Evolutionary conservation across 2,329 filamentous ascomycete species (phyloP), one percentile per base, ranked within the genome.

Genomic region (Botrytis pseudocinerea): DNA sequence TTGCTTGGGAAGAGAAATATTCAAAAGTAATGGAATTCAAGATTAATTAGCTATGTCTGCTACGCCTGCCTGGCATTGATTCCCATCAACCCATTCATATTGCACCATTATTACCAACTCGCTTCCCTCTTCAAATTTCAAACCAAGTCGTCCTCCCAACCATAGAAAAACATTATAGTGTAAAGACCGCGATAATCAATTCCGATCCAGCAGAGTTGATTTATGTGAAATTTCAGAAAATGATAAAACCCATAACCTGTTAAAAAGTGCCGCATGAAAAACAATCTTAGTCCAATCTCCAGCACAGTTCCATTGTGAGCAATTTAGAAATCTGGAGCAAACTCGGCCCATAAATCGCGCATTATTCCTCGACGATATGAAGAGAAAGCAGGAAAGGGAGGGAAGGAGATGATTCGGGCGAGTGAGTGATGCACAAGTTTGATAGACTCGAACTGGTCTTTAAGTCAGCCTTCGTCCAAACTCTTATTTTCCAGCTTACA

Each of bases 141-240:
- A 4, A 57, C 4, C n/a, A 0, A 57, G 8, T 57, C 0, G 8
- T 57, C 4, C 6, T 1, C 7, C 14, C 18, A 32, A 28, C 6
- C 2, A 9, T 57, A 28, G 1, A 57, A 28, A 28, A 14, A 1
- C 32, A 0, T 9, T 2, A 28, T 28, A 0, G 32, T 57, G 16
- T 57, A 28, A 57, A 57, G 51, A 57, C n/a, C n/a, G n/a, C 28
- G n/a, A 57, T 32, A 18, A 57, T 0, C 51, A 18, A 57, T 18
- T 57, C n/a, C 16, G n/a, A 28, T 57, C 51, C 51, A 57, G 51
- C 51, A 57, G 51, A 57, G n/a, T 57, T 28, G 51, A 57, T 28
- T 18, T 9, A 14, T 54, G 16, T 6, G 28, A 28, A 54, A 28
- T 8, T 4, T 7, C 2, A 2, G 14, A 14, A 14, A 28, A 54